Evolutionary conservation across 257 asterid species (phyloP).

Genomic region (Voacanga thouarsii): DNA sequence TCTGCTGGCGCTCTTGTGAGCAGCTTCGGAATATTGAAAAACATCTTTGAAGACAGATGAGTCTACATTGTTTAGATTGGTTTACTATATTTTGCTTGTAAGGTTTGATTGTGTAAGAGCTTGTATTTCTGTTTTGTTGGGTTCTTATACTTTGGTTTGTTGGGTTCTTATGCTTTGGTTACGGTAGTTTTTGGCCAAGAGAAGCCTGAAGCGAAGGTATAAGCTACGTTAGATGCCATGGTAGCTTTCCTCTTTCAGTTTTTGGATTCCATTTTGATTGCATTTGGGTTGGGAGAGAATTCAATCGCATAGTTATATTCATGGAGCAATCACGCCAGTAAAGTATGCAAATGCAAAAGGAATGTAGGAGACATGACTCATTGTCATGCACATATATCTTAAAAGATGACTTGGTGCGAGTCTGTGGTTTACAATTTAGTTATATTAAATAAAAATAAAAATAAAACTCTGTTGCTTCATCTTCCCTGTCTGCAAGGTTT

Average conservation of each 20-base stretch:
- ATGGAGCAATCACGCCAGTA: neutral
- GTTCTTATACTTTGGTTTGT: neutral
- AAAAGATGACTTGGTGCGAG: neutral
- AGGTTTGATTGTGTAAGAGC: neutral
- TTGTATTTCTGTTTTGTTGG: neutral
- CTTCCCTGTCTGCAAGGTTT: neutral
- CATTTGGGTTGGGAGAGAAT: neutral
- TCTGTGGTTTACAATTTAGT: neutral
- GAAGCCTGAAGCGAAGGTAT: neutral
- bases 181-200: neutral
- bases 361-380: neutral
- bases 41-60: neutral
- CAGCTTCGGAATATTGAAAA: neutral
- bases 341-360: neutral
- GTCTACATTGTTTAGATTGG: neutral
- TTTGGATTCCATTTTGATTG: neutral
- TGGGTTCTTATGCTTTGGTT: neutral
- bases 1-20: neutral
- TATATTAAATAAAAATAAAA: no score
- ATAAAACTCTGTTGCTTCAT: neutral
- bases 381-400: neutral
- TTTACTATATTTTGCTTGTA: neutral
- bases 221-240: neutral
- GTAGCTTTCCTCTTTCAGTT: neutral
- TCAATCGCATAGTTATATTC: neutral